Base-by-base conservation (phyloP, 228 moss, liverwort and hornwort species). In the Sphagnum fallax region DNA sequence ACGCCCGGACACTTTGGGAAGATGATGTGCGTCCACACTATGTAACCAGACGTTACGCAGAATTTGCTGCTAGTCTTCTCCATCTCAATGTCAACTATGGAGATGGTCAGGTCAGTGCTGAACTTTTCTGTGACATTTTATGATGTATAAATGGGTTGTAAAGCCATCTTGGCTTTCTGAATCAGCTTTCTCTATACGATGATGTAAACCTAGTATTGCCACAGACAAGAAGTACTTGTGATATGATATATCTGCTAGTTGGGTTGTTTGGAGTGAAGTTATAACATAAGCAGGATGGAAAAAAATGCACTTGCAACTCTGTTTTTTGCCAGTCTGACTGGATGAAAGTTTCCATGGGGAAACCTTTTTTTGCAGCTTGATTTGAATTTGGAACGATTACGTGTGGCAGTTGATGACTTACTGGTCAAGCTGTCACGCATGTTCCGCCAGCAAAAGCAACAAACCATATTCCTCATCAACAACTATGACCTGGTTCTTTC, bases 1-100 rank as follows among this genome's bases (percentile, higher is more conserved):
- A 86, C 68, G 87, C 87, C 18, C 90, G 98, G 14, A 89, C 90
- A 62, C 93, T 98, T 66, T 98, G 98, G 98, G 98, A 98, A 73
- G 98, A 98, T 68, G 98, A 98, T 78, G 98, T 98, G 64, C 91
- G 93, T 65, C 98, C 93, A 62, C 98, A 98, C 68, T 98, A 98
- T 74, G 98, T 98, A 50, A 93, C 93, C 47, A 78, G 98, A 70
- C 98, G 98, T 51, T 98, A 98, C 73, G 98, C 98, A 75, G 98
- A 98, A 72, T 98, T 98, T 84, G 91, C 98, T 69, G 93, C 98
- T 18, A 91, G 91, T 74, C 89, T 98, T 51, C 87, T 98, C 47
- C 92, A 98, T 63, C 90, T 98, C 67, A 93, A 91, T 60, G 91
- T 90, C 58, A 93, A 98, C 76, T 90, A 92, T 74, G 98, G 93